These are phyloP conservation scores for Chiua virens DNA, from an alignment of 768 basidiomycete species.

Conservation along the genomic window DNA sequence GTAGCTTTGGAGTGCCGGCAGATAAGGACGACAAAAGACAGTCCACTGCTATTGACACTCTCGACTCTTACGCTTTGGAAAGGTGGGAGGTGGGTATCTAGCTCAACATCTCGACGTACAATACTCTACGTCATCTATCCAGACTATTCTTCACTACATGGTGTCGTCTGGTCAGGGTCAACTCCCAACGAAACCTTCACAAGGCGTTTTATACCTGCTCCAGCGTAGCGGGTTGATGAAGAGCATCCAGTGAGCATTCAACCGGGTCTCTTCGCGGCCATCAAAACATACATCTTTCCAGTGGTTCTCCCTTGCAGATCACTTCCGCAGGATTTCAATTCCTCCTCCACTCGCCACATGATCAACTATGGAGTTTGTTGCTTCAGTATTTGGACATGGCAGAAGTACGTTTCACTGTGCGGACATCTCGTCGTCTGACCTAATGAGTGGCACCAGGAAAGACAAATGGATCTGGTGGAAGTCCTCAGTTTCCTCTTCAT, in stretches of 20 bases:
- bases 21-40: constrained; percentile 61
- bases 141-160: constrained; percentile 99
- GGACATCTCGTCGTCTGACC: constrained; percentile 11
- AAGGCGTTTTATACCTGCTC: constrained; percentile 81
- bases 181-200: constrained; percentile 70
- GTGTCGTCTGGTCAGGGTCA: constrained; percentile 89
- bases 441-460: constrained; percentile 50
- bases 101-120: neutral
- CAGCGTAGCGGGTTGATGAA: constrained; percentile 87
- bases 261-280: neutral
- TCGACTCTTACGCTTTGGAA: constrained; percentile 82
- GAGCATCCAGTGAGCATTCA: constrained; percentile 53
- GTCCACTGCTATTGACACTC: constrained; percentile 51
- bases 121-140: neutral
- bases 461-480: constrained; percentile 90
- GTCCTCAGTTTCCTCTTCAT: constrained; percentile 94
- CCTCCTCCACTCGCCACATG: constrained; percentile 89
- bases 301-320: constrained; percentile 68
- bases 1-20: constrained; percentile 83
- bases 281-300: constrained; percentile 21
- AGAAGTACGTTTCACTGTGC: constrained; percentile 51
- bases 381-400: constrained; percentile 87
- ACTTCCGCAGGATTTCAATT: constrained; percentile 97
- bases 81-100: constrained; percentile 77
- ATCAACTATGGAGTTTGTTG: constrained; percentile 92